phyloP scores from a whole-genome alignment of 2,329 filamentous ascomycete genomes.

The Trichoderma cornu-damae region DNA sequence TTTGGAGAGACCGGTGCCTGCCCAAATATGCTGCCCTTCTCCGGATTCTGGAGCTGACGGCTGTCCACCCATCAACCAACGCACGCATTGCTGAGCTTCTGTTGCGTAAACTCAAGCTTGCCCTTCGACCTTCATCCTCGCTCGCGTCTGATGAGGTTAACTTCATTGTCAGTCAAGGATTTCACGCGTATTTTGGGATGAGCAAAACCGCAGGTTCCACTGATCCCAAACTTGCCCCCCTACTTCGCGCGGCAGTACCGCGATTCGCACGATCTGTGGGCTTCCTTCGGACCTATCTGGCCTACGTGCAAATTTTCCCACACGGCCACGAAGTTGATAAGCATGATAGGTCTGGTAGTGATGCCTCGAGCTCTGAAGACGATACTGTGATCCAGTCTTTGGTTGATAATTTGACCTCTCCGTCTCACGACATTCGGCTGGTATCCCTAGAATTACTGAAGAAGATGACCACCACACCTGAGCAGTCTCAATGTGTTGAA shows the following conservation, averaged over 20 bases:
- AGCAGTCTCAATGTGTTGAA: conserved; percentile 28
- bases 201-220: conserved; percentile 53
- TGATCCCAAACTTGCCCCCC: conserved; percentile 57
- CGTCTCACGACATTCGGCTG: conserved; percentile 69
- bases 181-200: conserved; percentile 66
- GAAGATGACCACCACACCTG: conserved; percentile 41
- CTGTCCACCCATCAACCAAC: conserved; percentile 61
- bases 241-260: conserved; percentile 61
- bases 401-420: conserved; percentile 66
- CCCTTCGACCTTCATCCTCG: conserved; percentile 56
- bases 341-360: conserved; percentile 37
- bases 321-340: conserved; percentile 21
- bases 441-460: conserved; percentile 68
- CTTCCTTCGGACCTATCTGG: conserved; percentile 60
- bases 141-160: conserved; percentile 58
- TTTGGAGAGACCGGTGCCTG: conserved; percentile 58
- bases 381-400: conserved; percentile 60
- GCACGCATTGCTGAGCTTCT: conserved; percentile 62
- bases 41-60: conserved; percentile 55
- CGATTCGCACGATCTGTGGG: conserved; percentile 59
- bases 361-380: conserved; percentile 42
- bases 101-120: conserved; percentile 60
- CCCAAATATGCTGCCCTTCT: conserved; percentile 65
- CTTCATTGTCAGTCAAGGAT: conserved; percentile 70
- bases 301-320: conserved; percentile 45